phyloP scores from a whole-genome alignment of 2,329 filamentous ascomycete genomes.

The Xylariaceae sp. region DNA sequence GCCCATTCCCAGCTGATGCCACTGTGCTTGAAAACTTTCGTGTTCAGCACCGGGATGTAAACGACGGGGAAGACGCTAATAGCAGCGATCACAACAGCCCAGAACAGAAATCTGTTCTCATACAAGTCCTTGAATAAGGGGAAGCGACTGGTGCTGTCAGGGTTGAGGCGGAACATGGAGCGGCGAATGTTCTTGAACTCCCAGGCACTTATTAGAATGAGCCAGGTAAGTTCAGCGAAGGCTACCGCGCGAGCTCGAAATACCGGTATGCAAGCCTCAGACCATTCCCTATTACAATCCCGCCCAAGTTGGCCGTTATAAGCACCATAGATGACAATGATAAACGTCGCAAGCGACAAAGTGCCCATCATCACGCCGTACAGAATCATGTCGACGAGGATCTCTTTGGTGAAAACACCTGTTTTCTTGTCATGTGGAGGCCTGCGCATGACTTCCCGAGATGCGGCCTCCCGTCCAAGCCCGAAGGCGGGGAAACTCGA shows the following conservation, averaged over 20 bases:
- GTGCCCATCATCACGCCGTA: conserved; percentile 74
- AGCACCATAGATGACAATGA: conserved; percentile 57
- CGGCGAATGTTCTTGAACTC: conserved; percentile 70
- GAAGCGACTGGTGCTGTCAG: conserved; percentile 45
- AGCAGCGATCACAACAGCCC: conserved; percentile 55
- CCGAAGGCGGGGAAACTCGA: conserved; percentile 85
- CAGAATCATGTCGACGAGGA: conserved; percentile 72
- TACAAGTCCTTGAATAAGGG: conserved; percentile 59
- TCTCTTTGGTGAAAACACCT: conserved; percentile 72
- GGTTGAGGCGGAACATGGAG: conserved; percentile 64
- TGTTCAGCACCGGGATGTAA: conserved; percentile 69
- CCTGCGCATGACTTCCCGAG: conserved; percentile 70
- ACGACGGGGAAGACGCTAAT: conserved; percentile 61
- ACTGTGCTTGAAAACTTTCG: conserved; percentile 65
- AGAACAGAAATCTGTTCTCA: conserved; percentile 66
- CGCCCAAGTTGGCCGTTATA: conserved; percentile 51
- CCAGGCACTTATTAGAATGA: conserved; percentile 70
- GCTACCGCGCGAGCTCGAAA: conserved; percentile 67
- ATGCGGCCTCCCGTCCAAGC: conserved; percentile 71
- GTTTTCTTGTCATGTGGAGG: conserved; percentile 65
- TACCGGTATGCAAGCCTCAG: conserved; percentile 52
- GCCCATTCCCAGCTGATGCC: conserved; percentile 73
- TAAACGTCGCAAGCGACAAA: conserved; percentile 60
- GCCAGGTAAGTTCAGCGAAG: conserved; percentile 69
- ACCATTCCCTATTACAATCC: conserved; percentile 58